phyloP scores from a whole-genome alignment of 2,329 filamentous ascomycete genomes.

The Corynespora cassiicola region DNA sequence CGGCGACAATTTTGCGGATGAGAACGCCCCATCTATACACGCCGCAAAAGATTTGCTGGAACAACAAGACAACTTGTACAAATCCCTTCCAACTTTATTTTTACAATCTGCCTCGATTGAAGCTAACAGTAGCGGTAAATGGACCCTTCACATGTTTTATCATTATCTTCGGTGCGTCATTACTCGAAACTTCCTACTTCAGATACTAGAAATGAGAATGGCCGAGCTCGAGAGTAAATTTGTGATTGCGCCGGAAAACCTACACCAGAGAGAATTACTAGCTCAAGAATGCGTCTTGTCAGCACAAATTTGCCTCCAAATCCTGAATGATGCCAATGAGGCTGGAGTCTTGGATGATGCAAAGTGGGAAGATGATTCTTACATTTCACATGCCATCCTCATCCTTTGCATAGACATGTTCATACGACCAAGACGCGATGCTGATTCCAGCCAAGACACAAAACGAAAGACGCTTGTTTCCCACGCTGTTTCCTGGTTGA shows the following conservation, averaged over 20 bases:
- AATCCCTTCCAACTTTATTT: background rate
- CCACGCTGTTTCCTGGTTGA: constrained; percentile 21
- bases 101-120: no score
- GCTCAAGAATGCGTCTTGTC: constrained; percentile 35
- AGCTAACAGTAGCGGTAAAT: no score
- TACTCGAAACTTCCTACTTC: constrained; percentile 29
- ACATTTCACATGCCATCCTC: constrained; percentile 30
- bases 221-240: constrained; percentile 19
- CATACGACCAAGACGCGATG: constrained; percentile 23
- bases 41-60: constrained; percentile 22
- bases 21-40: no score
- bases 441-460: constrained; percentile 22
- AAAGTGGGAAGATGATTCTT: constrained; percentile 29
- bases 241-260: no score
- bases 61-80: constrained; percentile 25
- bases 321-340: constrained; percentile 22
- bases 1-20: no score
- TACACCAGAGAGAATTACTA: no score
- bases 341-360: background rate
- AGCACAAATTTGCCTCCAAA: constrained; percentile 26
- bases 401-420: constrained; percentile 37
- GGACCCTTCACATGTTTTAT: constrained; percentile 29
- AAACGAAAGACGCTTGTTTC: constrained; percentile 29
- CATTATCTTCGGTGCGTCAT: constrained; percentile 29
- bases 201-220: constrained; percentile 29